These are phyloP conservation scores for Leccinum uliginosum DNA, from an alignment of 768 basidiomycete species.

Conservation along the genomic window DNA sequence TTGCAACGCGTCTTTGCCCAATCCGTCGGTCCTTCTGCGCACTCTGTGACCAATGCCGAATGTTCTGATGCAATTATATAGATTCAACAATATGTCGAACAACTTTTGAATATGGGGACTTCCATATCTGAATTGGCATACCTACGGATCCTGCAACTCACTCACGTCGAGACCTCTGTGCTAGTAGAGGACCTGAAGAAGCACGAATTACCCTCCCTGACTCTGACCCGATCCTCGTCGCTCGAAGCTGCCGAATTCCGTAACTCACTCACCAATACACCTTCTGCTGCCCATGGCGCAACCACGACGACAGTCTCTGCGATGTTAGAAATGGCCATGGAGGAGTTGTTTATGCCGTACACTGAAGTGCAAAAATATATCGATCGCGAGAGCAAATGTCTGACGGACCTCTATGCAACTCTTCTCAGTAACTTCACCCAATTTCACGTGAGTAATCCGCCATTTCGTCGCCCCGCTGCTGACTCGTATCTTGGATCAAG, in stretches of 20 bases:
- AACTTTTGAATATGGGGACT: conserved; percentile 70
- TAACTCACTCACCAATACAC: conserved; percentile 41
- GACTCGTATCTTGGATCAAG: conserved; percentile 25
- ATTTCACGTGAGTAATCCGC: conserved; percentile 64
- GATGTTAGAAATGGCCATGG: conserved; percentile 95
- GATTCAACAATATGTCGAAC: conserved; percentile 97
- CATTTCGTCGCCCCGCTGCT: conserved; percentile 1
- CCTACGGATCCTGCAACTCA: conserved; percentile 84
- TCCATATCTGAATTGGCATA: conserved; percentile 85
- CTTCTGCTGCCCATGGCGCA: conserved; percentile 39
- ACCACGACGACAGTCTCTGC: conserved; percentile 53
- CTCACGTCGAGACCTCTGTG: conserved; percentile 70
- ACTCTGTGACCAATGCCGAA: neutral
- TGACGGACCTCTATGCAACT: conserved; percentile 72
- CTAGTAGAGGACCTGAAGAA: conserved; percentile 89
- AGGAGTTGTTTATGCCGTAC: conserved; percentile 93
- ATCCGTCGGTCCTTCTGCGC: conserved; percentile 55
- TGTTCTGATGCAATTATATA: conserved; percentile 29
- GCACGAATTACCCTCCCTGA: conserved; percentile 75
- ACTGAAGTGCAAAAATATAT: conserved; percentile 89
- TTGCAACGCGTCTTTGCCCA: conserved; percentile 96
- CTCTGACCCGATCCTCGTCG: conserved; percentile 53
- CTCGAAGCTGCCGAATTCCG: conserved; percentile 61
- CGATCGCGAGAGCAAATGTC: conserved; percentile 82
- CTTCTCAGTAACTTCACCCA: conserved; percentile 74